Evolutionary conservation across 2,329 filamentous ascomycete genomes (phyloP).

Genomic region (Thielaviopsis populi): DNA sequence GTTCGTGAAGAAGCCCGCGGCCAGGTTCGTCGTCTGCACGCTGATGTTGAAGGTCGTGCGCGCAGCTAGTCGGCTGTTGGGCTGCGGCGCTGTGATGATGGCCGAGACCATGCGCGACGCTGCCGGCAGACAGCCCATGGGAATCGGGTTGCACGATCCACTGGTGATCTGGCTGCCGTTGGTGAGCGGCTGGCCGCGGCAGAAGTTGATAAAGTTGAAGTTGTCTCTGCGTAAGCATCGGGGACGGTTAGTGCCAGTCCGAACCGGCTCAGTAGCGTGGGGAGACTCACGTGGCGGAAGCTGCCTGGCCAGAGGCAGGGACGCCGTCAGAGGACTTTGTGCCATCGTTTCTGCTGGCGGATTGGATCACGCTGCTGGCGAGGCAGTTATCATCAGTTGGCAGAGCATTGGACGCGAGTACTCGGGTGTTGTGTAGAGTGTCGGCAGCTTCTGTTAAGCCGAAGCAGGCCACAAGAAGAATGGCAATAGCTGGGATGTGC

Average conservation of each 20-base stretch:
- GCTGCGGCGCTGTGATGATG: slow-evolving; percentile 33
- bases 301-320: background rate
- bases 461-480: background rate
- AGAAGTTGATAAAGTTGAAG: slow-evolving; percentile 47
- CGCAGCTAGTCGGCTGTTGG: slow-evolving; percentile 27
- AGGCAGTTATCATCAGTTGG: slow-evolving; percentile 21
- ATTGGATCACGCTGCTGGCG: slow-evolving; percentile 28
- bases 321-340: background rate
- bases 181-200: slow-evolving; percentile 36
- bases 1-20: slow-evolving; percentile 40
- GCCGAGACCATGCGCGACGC: slow-evolving; percentile 38
- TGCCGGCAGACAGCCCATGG: slow-evolving; percentile 42
- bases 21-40: slow-evolving; percentile 34
- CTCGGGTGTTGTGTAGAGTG: too few relatives aligned
- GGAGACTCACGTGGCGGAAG: slow-evolving; percentile 31
- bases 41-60: slow-evolving; percentile 32
- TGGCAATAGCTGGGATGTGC: background rate
- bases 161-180: slow-evolving; percentile 36
- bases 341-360: slow-evolving; percentile 27
- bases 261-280: too few relatives aligned
- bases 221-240: slow-evolving; percentile 26
- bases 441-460: background rate
- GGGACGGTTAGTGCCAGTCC: background rate
- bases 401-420: background rate
- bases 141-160: slow-evolving; percentile 43